Conservation (phyloP, 2,329 filamentous ascomycete species). For the Arthrobotrys entomopaga region DNA sequence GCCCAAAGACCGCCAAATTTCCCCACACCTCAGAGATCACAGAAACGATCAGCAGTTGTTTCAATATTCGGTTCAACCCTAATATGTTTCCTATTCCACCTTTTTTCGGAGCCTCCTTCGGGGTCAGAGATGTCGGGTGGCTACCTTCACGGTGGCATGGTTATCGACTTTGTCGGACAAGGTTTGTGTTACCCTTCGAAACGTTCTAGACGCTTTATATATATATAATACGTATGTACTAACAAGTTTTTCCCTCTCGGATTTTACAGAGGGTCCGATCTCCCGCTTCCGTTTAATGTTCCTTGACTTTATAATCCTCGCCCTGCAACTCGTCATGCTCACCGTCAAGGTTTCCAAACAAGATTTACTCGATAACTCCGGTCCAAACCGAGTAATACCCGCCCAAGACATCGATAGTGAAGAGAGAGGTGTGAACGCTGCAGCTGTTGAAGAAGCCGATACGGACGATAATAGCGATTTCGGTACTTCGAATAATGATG, state of each 20-base stretch:
- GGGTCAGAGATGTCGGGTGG: slow-evolving; percentile 72
- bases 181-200: slow-evolving; percentile 58
- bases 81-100: slow-evolving; percentile 71
- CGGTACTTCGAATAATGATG: slow-evolving; percentile 18
- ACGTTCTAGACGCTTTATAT: neutral
- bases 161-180: slow-evolving; percentile 76
- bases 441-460: slow-evolving; percentile 56
- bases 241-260: neutral
- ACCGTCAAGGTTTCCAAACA: slow-evolving; percentile 68
- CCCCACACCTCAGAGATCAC: slow-evolving; percentile 71
- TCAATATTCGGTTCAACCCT: slow-evolving; percentile 70
- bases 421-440: slow-evolving; percentile 65
- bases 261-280: slow-evolving; percentile 66
- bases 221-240: slow-evolving; percentile 11
- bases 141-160: slow-evolving; percentile 74
- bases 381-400: slow-evolving; percentile 53
- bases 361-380: slow-evolving; percentile 60
- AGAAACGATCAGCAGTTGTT: slow-evolving; percentile 68
- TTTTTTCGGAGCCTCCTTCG: slow-evolving; percentile 67
- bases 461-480: slow-evolving; percentile 53
- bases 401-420: slow-evolving; percentile 69
- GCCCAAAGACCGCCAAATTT: slow-evolving; percentile 65
- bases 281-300: slow-evolving; percentile 69
- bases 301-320: slow-evolving; percentile 69
- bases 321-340: slow-evolving; percentile 73